Evolutionary conservation across 768 basidiomycete genomes (phyloP).

Genomic region (Boletus bicolor): DNA sequence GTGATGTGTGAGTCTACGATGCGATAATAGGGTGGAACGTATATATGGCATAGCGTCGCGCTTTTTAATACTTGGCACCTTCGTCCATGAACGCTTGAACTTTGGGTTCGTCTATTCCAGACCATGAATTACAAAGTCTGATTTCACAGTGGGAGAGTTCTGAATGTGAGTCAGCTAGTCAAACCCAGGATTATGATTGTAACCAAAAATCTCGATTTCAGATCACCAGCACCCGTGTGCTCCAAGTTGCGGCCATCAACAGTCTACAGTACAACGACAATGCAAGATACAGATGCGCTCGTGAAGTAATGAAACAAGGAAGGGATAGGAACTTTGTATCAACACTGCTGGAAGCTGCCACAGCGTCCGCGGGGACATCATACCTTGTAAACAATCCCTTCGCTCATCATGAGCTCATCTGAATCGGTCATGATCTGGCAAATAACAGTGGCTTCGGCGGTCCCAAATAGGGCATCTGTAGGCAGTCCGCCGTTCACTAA

Average conservation of each 20-base stretch:
- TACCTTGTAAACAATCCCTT: conserved; percentile 83
- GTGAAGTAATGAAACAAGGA: conserved; percentile 2
- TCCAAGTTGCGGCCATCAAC: neutral
- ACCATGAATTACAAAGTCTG: neutral
- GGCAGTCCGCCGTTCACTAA: conserved; percentile 74
- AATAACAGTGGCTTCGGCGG: conserved; percentile 71
- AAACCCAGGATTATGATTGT: neutral
- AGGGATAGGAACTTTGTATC: neutral
- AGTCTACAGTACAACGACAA: neutral
- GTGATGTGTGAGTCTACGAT: neutral
- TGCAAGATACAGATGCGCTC: conserved; percentile 1
- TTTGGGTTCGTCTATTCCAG: neutral
- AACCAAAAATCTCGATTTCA: neutral
- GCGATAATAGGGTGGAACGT: neutral
- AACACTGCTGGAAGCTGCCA: neutral
- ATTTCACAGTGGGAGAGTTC: neutral
- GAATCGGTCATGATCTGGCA: conserved; percentile 71
- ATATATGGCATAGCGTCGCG: too few relatives aligned
- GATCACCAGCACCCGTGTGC: neutral
- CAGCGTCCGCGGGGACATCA: conserved; percentile 31
- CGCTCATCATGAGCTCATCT: conserved; percentile 81
- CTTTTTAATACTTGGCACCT: neutral
- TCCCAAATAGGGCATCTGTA: conserved; percentile 70
- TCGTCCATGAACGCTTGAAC: neutral
- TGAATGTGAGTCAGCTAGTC: neutral